Base-by-base conservation (phyloP, 345 rosid species). In the Eucalyptus sp. region DNA sequence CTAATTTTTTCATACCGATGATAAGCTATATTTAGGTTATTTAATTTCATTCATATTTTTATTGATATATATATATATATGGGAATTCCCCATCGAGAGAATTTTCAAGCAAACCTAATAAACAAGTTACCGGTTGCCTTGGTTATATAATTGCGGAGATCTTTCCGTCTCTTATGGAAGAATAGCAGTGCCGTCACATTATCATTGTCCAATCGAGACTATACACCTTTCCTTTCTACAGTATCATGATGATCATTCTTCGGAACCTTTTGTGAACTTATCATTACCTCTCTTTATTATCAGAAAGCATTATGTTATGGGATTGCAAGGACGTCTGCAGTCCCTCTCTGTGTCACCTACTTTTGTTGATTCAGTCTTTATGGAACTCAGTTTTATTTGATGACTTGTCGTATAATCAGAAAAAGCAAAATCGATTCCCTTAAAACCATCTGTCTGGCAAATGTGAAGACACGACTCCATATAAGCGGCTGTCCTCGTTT, bases 311-410 rank as follows among this genome's bases (percentile, higher is more conserved):
- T 13, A 2, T 29, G 71, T 62, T 29, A 29, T 62, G 33, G 33
- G 71, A 62, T 29, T 62, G 71, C 10, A 14, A 13, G 3, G 71
- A 2, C 71, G 37, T 4, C 1, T 29, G 37, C 0, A 1, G 37
- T 7, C 0, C 71, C 71, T 0, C 33, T 1, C 71, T 0, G 17
- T 1, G 1, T 64, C 31, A 60, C 1, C 37, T 29, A 2, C 52
- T 50, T 50, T 2, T 50, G 52, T 5, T 58, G 64, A 58, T 58
- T 58, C 64, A 25, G 2, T 24, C 4, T 5, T 4, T 10, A 58
- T 10, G 29, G 6, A 24, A 24, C 64, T 60, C 66, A 25, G 7
- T 60, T 60, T 60, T 60, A 25, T 24, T 60, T 11, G 15, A 25
- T 5, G 66, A 5, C 31, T 60, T 0, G 66, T 58, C 2, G 31